A percentile compares a stretch with the other conserved stretches of the same genome.
Conservation (phyloP, 495 filamentous ascomycete genomes). For the Daldinia childiae region DNA sequence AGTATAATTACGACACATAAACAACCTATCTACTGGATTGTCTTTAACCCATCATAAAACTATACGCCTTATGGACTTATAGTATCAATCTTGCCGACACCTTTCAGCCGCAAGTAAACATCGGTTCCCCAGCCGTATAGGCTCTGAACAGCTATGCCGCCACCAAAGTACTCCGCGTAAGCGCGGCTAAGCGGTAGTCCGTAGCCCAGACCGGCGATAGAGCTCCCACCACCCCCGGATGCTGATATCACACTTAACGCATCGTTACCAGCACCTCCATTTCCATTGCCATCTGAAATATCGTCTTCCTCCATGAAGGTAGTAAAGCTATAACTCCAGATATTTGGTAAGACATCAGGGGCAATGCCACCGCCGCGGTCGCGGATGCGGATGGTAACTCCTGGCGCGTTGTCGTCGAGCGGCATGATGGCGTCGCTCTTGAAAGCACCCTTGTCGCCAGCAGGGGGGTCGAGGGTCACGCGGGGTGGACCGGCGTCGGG, state of each 20-base stretch:
- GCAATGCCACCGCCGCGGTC: conserved; percentile 94
- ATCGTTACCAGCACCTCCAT: conserved; percentile 60
- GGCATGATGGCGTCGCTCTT: conserved; percentile 59
- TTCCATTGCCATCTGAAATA: conserved; percentile 38
- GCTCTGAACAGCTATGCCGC: conserved; percentile 93
- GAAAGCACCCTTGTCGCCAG: conserved; percentile 62
- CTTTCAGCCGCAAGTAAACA: conserved; percentile 75
- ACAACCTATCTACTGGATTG: neutral
- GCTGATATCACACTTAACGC: conserved; percentile 77
- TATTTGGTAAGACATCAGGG: conserved; percentile 80
- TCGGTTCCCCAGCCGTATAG: conserved; percentile 90
- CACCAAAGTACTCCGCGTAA: conserved; percentile 98
- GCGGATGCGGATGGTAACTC: conserved; percentile 93
- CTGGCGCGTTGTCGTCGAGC: conserved; percentile 72
- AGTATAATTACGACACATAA: too few species aligned
- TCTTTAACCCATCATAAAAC: neutral
- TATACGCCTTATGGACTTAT: conserved; percentile 4
- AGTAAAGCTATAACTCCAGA: conserved; percentile 96
- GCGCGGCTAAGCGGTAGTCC: conserved; percentile 90
- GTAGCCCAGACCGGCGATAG: conserved; percentile 90
- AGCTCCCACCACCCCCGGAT: conserved; percentile 71
- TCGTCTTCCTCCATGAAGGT: conserved; percentile 78
- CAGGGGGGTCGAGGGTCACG: conserved; percentile 80
- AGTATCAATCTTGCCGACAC: conserved; percentile 72
- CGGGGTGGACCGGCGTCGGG: conserved; percentile 50